Conservation (phyloP, 495 filamentous ascomycete species). For the Annulohypoxylon moriforme region DNA sequence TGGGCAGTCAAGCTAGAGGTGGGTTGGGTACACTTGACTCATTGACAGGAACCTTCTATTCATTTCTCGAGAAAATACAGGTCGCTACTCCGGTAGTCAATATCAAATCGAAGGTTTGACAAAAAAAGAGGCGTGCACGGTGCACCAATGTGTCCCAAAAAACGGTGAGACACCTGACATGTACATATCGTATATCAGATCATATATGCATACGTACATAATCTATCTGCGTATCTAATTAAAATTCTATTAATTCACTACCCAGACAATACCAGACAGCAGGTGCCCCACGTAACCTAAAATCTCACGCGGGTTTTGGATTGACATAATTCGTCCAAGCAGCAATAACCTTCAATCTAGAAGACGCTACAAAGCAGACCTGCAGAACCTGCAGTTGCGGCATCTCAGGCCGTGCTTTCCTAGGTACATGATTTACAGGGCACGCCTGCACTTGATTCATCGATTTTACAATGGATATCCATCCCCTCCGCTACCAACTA, state of each 20-base stretch:
- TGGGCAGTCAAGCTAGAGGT: neutral
- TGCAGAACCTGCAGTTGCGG: neutral
- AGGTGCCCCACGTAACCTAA: slow-evolving; percentile 7
- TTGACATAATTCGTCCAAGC: slow-evolving; percentile 3
- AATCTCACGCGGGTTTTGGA: slow-evolving; percentile 5
- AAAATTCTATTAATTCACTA: neutral
- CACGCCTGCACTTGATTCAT: neutral
- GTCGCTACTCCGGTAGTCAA: neutral
- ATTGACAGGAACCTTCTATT: slow-evolving; percentile 33
- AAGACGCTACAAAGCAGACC: neutral
- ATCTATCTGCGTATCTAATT: neutral
- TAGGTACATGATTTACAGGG: neutral
- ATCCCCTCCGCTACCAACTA: too few species aligned
- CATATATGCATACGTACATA: neutral
- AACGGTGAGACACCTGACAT: slow-evolving; percentile 14
- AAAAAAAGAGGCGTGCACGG: slow-evolving; percentile 5
- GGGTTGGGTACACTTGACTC: slow-evolving; percentile 8
- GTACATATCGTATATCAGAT: slow-evolving; percentile 3
- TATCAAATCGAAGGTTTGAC: neutral
- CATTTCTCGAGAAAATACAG: slow-evolving; percentile 30
- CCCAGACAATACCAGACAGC: neutral
- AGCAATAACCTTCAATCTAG: neutral
- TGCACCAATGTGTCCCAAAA: neutral
- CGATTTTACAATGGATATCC: neutral
- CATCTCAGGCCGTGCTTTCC: slow-evolving; percentile 3